Percentiles rank a stretch among this genome's conserved stretches.
Evolutionary conservation across 176 grass and related monocot genomes (phyloP).

Genomic region (Poa annua): DNA sequence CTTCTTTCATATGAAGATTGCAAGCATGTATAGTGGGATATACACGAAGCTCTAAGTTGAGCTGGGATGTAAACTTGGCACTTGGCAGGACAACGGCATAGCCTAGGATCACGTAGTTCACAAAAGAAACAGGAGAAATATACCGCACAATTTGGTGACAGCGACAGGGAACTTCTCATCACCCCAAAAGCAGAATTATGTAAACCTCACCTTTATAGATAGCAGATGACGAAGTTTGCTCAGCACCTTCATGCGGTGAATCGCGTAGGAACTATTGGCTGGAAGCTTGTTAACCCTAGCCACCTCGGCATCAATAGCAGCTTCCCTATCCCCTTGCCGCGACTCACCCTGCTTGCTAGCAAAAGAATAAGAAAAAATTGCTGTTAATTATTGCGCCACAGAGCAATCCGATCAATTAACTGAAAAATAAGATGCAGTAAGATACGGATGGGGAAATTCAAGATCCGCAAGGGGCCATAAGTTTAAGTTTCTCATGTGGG

Average conservation of each 20-base stretch:
- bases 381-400: slow-evolving; percentile 21
- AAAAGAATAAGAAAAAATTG: neutral
- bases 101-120: neutral
- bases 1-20: neutral
- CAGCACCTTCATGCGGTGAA: slow-evolving; percentile 82
- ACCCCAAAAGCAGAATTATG: slow-evolving; percentile 4
- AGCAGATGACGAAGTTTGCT: slow-evolving; percentile 83
- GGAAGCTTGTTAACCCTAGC: slow-evolving; percentile 67
- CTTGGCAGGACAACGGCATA: neutral
- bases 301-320: slow-evolving; percentile 60
- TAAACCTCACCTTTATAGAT: slow-evolving; percentile 58
- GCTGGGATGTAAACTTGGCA: neutral
- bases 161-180: neutral
- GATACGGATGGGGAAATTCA: neutral
- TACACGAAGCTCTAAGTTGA: neutral
- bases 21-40: slow-evolving; percentile 1
- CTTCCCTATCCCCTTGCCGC: slow-evolving; percentile 48
- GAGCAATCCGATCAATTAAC: neutral
- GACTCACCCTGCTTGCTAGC: slow-evolving; percentile 38
- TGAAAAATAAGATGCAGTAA: slow-evolving; percentile 28
- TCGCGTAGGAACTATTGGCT: slow-evolving; percentile 68
- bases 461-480: neutral
- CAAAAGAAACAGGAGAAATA: neutral
- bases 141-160: neutral
- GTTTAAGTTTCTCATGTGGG: neutral